These are phyloP conservation scores for Naganishia onofrii DNA, from an alignment of 768 basidiomycete species.

Conservation along the genomic window DNA sequence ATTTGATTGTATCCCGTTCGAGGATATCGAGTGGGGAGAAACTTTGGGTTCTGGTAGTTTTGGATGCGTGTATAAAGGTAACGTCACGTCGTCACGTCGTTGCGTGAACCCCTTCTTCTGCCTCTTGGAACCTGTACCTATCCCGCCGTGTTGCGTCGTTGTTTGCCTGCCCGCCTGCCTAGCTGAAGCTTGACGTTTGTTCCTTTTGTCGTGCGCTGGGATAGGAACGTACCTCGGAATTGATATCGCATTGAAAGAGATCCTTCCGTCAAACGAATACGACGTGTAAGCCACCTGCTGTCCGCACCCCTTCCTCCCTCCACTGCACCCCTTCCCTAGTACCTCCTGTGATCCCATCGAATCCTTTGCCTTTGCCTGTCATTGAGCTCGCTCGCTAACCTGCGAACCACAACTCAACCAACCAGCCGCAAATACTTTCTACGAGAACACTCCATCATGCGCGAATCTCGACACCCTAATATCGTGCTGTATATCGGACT, in stretches of 20 bases:
- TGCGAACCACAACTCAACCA: too few species aligned
- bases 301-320: background rate
- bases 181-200: background rate
- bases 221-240: constrained; percentile 86
- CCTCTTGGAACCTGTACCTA: too few species aligned
- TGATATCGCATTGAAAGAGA: constrained; percentile 94
- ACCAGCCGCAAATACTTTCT: constrained; percentile 79
- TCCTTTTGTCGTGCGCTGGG: too few species aligned
- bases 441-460: constrained; percentile 96
- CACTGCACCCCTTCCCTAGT: background rate
- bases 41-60: constrained; percentile 46
- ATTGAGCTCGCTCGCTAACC: too few species aligned
- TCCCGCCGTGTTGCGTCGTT: too few species aligned
- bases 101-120: too few species aligned
- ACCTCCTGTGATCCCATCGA: too few species aligned
- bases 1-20: constrained; percentile 33
- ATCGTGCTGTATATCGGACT: constrained; percentile 85
- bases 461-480: constrained; percentile 84
- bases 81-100: too few species aligned
- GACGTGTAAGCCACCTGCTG: constrained; percentile 57
- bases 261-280: constrained; percentile 83
- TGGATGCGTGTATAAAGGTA: constrained; percentile 49
- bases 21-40: constrained; percentile 49
- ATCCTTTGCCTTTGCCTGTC: too few species aligned
- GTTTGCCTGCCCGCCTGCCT: too few species aligned